Conservation (phyloP, 352 stramenopile genomes). For the Globisporangium cylindrosporum region DNA sequence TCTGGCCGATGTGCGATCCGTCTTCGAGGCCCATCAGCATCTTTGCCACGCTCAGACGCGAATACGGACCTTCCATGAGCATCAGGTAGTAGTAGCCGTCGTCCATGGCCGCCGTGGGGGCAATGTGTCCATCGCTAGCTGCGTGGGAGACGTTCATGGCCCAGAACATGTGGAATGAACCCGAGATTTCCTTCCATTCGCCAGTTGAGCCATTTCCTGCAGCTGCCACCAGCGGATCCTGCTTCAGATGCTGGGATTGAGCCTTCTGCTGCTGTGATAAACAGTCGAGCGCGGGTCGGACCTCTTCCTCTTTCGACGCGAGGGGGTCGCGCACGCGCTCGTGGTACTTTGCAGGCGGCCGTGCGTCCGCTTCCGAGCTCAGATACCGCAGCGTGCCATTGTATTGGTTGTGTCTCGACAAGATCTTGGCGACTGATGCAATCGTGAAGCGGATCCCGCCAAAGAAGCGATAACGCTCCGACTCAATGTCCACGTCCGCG, state of each 20-base stretch:
- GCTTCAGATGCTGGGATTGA: neutral
- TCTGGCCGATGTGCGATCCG: constrained; percentile 38
- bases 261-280: constrained; percentile 13
- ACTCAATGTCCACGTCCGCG: constrained; percentile 76
- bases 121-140: constrained; percentile 26
- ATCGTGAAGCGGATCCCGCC: constrained; percentile 60
- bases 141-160: constrained; percentile 33
- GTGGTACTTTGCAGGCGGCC: constrained; percentile 34
- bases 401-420: constrained; percentile 38
- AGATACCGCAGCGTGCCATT: constrained; percentile 40
- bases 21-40: constrained; percentile 58
- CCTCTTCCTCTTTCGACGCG: constrained; percentile 21
- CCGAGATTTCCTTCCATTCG: constrained; percentile 25
- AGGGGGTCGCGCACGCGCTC: constrained; percentile 32
- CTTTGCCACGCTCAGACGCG: constrained; percentile 32
- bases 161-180: constrained; percentile 35
- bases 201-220: constrained; percentile 2
- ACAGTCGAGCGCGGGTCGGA: constrained; percentile 45
- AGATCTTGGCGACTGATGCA: constrained; percentile 33
- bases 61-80: constrained; percentile 39
- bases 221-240: neutral
- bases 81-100: constrained; percentile 66
- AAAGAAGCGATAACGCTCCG: constrained; percentile 54
- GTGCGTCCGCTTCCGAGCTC: constrained; percentile 26
- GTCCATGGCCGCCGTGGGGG: constrained; percentile 24